Evolutionary conservation across 441 rosid genomes (phyloP), one percentile per base, ranked within the genome.

Genomic region (Pelargonium fulgidum): DNA sequence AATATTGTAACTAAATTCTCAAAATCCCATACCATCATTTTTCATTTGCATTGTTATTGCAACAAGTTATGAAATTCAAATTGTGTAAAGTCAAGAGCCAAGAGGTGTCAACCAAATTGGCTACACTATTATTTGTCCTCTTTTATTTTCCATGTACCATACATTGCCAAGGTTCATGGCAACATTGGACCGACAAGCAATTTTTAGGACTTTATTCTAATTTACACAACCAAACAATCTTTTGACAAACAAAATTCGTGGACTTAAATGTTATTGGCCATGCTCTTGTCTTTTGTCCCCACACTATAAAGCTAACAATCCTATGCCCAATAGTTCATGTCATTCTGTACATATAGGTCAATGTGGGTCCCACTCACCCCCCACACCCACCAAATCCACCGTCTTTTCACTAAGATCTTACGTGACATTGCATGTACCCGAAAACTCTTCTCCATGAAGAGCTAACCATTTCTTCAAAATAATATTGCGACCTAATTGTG

Each of bases 181-280:
- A 54, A 54, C 62, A 54, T 5, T 54, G 26, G 20, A 54, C 62
- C 62, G 62, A 54, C 62, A 54, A 17, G 24, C 62, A 54, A 54
- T 54, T 2, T 54, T 54, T 54, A 54, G 62, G 62, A 16, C 62
- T 22, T 54, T 54, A 54, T 54, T 54, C 22, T 54, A 54, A 54
- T 54, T 54, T 10, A 54, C 20, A 54, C 19, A 16, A 54, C 24
- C 62, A 54, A 17, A 29, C 16, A 54, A 54, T 54, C 22, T 54
- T 17, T 4, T 20, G 62, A 54, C 62, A 54, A 54, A 54, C 24
- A 54, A 54, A 54, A 29, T 29, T 3, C 36, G 36, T 29, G 36
- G 36, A 29, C 36, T 29, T 29, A 29, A 29, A 29, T 29, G 36
- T 3, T 22, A 29, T 3, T 29, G 36, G 36, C 36, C 36, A 29